Evolutionary conservation across 2,329 filamentous ascomycete genomes (phyloP), one percentile per base, ranked within the genome.

Genomic region (Cladosporium oxysporum): DNA sequence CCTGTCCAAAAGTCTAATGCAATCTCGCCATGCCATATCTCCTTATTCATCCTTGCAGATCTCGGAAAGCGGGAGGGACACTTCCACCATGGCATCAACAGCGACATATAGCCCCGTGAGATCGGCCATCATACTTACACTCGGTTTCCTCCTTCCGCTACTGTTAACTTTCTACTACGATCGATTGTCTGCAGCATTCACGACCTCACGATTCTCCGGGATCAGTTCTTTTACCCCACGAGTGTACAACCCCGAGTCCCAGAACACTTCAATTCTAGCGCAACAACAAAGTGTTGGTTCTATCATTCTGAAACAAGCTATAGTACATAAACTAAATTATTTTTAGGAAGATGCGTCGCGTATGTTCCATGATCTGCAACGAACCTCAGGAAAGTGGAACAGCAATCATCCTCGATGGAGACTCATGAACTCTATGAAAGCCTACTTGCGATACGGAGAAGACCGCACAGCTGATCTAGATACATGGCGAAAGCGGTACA

Each of bases 391-490:
- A 31, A 66, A 65, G 47, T 70, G 67, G 69, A 69, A 68, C 58
- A 69, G 66, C 53, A 67, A 70, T 14, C 66, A 68, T 5, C 88
- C 91, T 0, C 93, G 93, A 0, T 94, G 97, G 80, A 90, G 88
- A 67, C 88, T 93, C 66, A 84, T 96, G 7, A 87, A 92, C 35
- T 91, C 88, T 0, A 85, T 98, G 35, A 85, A 89, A 70, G 85
- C 85, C 59, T 86, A 94, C 18, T 93, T 97, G 74, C 58, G 58
- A 18, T 70, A 70, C n/a, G 61, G 66, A 10, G 50, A 66, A 44
- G 65, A 67, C 16, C 61, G 62, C 4, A 67, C 66, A 4, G 63
- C 66, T 6, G 68, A 70, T 55, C 66, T 70, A 23, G 64, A 67
- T 33, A 66, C 64, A 41, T 68, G 67, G 47, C 66, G 66, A 37